A percentile compares a stretch with the other conserved stretches of the same genome.
phyloP scores from a whole-genome alignment of 2,329 filamentous ascomycete species.

The Diplodia mutila region DNA sequence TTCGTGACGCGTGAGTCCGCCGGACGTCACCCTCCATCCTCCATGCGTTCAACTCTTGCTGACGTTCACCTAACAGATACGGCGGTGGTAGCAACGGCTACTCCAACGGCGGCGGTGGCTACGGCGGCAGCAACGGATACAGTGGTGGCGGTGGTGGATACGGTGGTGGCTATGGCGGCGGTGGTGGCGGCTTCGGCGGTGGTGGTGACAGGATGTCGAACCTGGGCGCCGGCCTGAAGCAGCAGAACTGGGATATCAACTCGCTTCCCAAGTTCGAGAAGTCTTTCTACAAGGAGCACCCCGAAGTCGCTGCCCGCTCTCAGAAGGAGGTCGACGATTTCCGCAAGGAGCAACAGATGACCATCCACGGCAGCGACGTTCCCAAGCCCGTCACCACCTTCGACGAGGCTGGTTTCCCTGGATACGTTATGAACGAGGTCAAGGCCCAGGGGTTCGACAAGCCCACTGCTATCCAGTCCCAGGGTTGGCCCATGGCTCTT shows the following conservation, averaged over 20 bases:
- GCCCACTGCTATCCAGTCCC: constrained; percentile 95
- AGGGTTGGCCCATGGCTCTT: constrained; percentile 98
- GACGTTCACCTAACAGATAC: constrained; percentile 3
- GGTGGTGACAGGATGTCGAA: constrained; percentile 94
- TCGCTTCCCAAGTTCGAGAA: constrained; percentile 96
- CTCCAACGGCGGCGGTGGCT: constrained; percentile 31
- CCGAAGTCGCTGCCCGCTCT: constrained; percentile 74
- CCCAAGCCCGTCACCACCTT: constrained; percentile 96
- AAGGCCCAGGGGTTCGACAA: constrained; percentile 95
- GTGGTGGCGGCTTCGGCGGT: constrained; percentile 58
- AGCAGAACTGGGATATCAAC: constrained; percentile 82
- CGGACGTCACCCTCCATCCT: background rate
- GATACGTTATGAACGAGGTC: constrained; percentile 97
- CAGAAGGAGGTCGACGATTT: constrained; percentile 83
- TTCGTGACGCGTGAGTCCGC: constrained; percentile 8
- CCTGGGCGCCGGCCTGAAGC: constrained; percentile 84
- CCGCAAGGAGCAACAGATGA: constrained; percentile 82
- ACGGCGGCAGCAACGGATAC: constrained; percentile 38
- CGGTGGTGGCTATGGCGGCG: constrained; percentile 38
- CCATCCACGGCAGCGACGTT: constrained; percentile 76
- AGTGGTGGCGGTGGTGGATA: constrained; percentile 34
- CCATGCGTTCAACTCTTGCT: constrained; percentile 3
- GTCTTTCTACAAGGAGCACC: constrained; percentile 97
- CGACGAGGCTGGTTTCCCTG: constrained; percentile 95
- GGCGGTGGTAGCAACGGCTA: constrained; percentile 34